Evolutionary conservation across 805 yeast species (phyloP), one percentile per base, ranked within the genome.

Genomic region (Candida alai): DNA sequence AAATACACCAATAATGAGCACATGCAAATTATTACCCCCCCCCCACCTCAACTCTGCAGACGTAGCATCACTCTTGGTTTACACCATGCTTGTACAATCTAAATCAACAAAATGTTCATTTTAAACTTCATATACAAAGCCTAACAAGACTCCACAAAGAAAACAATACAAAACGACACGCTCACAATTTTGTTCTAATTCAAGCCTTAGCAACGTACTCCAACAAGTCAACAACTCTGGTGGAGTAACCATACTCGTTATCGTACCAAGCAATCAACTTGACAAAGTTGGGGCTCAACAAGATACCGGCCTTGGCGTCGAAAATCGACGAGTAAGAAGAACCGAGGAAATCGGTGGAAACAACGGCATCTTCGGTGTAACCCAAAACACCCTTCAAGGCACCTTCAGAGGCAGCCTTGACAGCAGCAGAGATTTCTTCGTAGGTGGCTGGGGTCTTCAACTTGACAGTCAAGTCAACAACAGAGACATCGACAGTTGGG

Each of bases 181-280:
- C 17, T 19, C 17, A 22, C 15, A 26, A 28, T 19, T 26, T 34
- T 28, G 22, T 11, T 14, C 19, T 10, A 20, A 32, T 17, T 25
- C 14, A 34, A 35, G 30, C 38, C 63, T 76, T 73, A 51, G 94
- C 90, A 60, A 84, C 79, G 74, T 76, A 80, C 68, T 82, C 79
- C 55, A 86, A 69, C 60, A 87, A 73, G 75, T 87, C 96, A 51
- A 87, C 95, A 52, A 87, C 95, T 77, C 96, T 87, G 71, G 93
- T 83, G 56, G 95, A 84, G 84, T 87, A 87, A 66, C 96, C 96
- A 74, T 66, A 87, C 76, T 87, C 96, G 73, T 87, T 87, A 69
- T 87, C 96, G 79, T 87, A 87, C 95, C 95, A 87, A 43, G 95
- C 76, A 68, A 86, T 74, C 61, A 87, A 76, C 80, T 87, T 87